These are phyloP conservation scores for Aspergillus neoniger DNA, from an alignment of 2,329 filamentous ascomycete species.

Conservation along the genomic window DNA sequence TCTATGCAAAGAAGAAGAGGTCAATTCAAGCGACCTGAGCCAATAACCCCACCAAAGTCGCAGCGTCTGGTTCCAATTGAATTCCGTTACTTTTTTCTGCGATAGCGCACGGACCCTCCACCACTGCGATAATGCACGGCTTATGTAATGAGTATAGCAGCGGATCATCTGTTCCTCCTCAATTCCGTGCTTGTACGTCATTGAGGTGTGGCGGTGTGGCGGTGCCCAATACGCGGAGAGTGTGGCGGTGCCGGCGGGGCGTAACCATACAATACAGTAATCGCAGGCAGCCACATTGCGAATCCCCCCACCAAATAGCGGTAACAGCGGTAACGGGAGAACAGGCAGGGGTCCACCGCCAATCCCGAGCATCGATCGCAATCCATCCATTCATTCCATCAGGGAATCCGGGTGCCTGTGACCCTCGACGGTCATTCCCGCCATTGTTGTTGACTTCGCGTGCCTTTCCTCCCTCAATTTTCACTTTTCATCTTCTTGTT, in stretches of 20 bases:
- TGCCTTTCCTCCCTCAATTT: neutral
- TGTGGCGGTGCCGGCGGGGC: neutral
- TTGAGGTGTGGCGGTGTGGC: neutral
- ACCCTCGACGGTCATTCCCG: conserved; percentile 3
- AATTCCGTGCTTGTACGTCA: neutral
- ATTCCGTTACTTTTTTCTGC: conserved; percentile 20
- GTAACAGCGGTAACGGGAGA: conserved; percentile 1
- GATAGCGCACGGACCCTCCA: conserved; percentile 24
- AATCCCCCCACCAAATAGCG: neutral
- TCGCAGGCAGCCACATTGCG: conserved; percentile 13
- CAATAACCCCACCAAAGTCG: neutral
- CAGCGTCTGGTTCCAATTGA: neutral
- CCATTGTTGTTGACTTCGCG: neutral
- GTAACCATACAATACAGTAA: conserved; percentile 8
- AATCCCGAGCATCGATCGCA: conserved; percentile 3
- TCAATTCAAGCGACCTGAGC: neutral
- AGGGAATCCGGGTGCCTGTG: conserved; percentile 23
- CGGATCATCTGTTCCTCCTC: conserved; percentile 12
- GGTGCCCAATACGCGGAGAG: neutral
- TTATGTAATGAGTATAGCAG: conserved; percentile 9
- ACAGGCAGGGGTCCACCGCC: conserved; percentile 1
- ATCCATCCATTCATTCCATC: neutral
- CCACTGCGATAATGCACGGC: conserved; percentile 13
- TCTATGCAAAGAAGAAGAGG: neutral
- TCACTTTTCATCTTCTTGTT: neutral